Conservation (phyloP, 768 basidiomycete species). For the Boletus edulis region DNA sequence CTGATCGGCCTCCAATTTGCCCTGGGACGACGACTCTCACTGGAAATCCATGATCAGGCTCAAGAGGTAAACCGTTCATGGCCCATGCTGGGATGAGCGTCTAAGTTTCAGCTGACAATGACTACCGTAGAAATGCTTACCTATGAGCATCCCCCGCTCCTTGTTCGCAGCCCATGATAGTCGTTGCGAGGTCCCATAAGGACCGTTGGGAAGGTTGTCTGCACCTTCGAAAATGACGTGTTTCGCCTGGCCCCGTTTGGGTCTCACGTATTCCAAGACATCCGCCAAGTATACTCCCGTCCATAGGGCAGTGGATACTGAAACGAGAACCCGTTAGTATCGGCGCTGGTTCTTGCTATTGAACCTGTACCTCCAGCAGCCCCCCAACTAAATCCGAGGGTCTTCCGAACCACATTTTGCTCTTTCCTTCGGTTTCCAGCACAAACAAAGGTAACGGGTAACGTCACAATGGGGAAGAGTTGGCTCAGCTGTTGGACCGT, state of each 20-base stretch:
- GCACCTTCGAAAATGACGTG: slow-evolving; percentile 61
- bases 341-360: neutral
- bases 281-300: slow-evolving; percentile 60
- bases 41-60: slow-evolving; percentile 65
- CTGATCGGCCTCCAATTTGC: slow-evolving; percentile 59
- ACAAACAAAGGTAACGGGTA: slow-evolving; percentile 61
- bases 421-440: slow-evolving; percentile 67
- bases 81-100: slow-evolving; percentile 37
- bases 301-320: slow-evolving; percentile 52
- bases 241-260: slow-evolving; percentile 35
- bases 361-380: slow-evolving; percentile 36
- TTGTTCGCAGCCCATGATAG: slow-evolving; percentile 45
- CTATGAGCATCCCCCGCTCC: slow-evolving; percentile 50
- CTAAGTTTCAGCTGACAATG: neutral
- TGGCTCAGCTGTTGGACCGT: slow-evolving; percentile 43
- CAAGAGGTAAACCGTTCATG: slow-evolving; percentile 59
- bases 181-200: slow-evolving; percentile 54
- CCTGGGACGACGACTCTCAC: slow-evolving; percentile 62
- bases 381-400: slow-evolving; percentile 57
- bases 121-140: slow-evolving; percentile 9
- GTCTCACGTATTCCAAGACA: slow-evolving; percentile 45
- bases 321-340: slow-evolving; percentile 1
- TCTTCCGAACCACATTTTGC: slow-evolving; percentile 58
- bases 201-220: slow-evolving; percentile 56
- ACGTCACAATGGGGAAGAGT: slow-evolving; percentile 50